These are phyloP conservation scores for Termitomyces eurrhizus DNA, from an alignment of 768 basidiomycete genomes.

Conservation along the genomic window DNA sequence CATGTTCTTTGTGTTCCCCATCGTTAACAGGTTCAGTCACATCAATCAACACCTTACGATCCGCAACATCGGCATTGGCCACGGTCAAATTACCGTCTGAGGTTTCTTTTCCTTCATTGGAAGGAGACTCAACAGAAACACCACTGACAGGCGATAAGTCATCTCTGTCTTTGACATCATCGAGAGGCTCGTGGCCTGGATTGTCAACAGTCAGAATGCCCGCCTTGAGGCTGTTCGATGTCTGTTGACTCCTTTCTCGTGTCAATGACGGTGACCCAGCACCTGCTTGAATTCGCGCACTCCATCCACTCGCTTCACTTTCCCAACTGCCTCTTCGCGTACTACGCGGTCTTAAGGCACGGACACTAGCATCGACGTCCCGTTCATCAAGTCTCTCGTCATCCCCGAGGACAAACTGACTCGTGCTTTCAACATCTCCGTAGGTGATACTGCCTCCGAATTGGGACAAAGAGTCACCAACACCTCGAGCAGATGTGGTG, in stretches of 20 bases:
- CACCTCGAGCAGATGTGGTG: conserved; percentile 48
- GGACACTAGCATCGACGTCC: conserved; percentile 83
- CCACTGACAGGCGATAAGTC: conserved; percentile 9
- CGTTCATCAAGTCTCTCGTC: conserved; percentile 62
- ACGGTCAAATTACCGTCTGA: not conserved
- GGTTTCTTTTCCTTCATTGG: not conserved
- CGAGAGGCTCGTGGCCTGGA: conserved; percentile 26
- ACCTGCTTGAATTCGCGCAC: conserved; percentile 57
- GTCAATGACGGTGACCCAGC: conserved; percentile 41
- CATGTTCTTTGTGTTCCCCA: conserved; percentile 3
- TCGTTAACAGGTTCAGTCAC: conserved; percentile 7
- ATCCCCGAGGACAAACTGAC: conserved; percentile 63
- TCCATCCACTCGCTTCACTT: conserved; percentile 86
- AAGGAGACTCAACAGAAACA: conserved; percentile 6
- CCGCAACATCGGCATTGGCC: conserved; percentile 2
- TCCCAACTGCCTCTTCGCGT: conserved; percentile 90
- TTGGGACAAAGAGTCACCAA: conserved; percentile 66
- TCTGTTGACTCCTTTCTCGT: conserved; percentile 58
- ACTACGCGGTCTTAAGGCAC: conserved; percentile 84
- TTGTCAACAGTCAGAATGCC: conserved; percentile 52
- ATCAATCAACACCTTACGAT: conserved; percentile 13
- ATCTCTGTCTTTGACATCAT: conserved; percentile 23
- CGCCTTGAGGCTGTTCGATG: conserved; percentile 56
- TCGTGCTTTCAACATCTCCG: conserved; percentile 63
- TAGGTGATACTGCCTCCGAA: conserved; percentile 58